Percentiles rank a stretch among this genome's conserved stretches.
Evolutionary conservation across 306 rosid species (phyloP).

Genomic region (Rosa lucieae): DNA sequence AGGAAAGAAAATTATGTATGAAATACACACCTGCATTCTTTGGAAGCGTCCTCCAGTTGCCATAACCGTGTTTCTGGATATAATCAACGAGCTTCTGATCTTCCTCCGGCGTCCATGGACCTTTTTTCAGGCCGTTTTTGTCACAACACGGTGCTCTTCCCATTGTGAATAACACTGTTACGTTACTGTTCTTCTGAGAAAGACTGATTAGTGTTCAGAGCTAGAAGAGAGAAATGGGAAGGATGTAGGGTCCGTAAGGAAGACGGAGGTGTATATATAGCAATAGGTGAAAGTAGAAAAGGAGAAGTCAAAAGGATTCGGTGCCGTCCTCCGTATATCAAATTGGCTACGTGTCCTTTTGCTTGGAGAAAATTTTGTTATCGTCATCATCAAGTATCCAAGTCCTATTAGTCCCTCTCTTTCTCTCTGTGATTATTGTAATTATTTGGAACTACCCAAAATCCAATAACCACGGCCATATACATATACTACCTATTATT

Average conservation of each 20-base stretch:
- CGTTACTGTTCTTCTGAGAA: background rate
- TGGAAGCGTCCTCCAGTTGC: constrained; percentile 96
- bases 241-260: constrained; percentile 45
- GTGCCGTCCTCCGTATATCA: constrained; percentile 69
- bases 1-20: background rate
- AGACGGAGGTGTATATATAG: constrained; percentile 57
- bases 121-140: constrained; percentile 86
- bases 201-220: background rate
- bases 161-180: constrained; percentile 34
- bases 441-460: background rate
- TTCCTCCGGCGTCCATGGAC: constrained; percentile 95
- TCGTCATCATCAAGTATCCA: constrained; percentile 18
- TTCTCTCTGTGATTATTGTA: background rate
- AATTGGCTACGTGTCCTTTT: constrained; percentile 60
- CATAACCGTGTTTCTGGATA: constrained; percentile 83
- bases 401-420: constrained; percentile 9
- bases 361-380: constrained; percentile 4
- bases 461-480: background rate
- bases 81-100: constrained; percentile 75
- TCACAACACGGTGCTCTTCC: constrained; percentile 98
- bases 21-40: constrained; percentile 79
- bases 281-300: background rate
- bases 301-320: constrained; percentile 67
- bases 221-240: background rate
- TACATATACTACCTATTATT: background rate